Base-by-base conservation (phyloP, 2,329 filamentous ascomycete genomes). In the Diaporthe aspalathi region DNA sequence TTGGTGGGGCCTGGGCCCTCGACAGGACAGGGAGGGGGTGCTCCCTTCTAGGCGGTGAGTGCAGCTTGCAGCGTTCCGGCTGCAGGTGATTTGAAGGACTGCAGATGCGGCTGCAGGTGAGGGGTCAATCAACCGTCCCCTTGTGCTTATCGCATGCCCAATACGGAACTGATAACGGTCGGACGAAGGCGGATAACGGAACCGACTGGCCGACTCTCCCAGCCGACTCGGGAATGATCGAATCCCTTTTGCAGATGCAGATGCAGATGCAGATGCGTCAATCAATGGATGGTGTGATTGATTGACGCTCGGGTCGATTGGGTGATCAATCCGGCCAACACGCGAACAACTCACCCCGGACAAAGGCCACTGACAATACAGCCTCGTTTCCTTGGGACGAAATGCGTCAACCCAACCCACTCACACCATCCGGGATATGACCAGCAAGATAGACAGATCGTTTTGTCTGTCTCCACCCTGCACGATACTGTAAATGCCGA, bases 291-390 rank as follows among this genome's bases (percentile, higher is more conserved):
- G 56, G 29, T 62, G 22, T 29, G 40, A 32, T 62, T 49, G 60
- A 35, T 35, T 35, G 32, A 35, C 32, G 32, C 5, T 35, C 9
- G 32, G 9, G 5, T 35, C 32, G 32, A 35, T n/a, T n/a, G n/a
- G n/a, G 32, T 47, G 57, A 63, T 63, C 60, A 29, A 63, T 63
- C 60, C 43, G 60, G 60, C 60, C 43, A 45, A 32, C 57, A n/a
- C 57, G 32, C 32, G 5, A 8, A 49, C 47, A 35, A 40, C n/a
- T n/a, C 32, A 35, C 32, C 32, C 32, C 38, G 45, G 11, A 45
- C 56, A 62, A 62, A 45, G 40, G 17, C 60, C 9, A 62, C 40
- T n/a, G n/a, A 27, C 43, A 35, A 20, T 27, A 63, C 60, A 63
- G 43, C 60, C 60, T 63, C 43, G 43, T 9, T 35, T 47, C 20